These are phyloP conservation scores for Paradendryphiella salina DNA, from an alignment of 2,329 filamentous ascomycete genomes.

Conservation along the genomic window DNA sequence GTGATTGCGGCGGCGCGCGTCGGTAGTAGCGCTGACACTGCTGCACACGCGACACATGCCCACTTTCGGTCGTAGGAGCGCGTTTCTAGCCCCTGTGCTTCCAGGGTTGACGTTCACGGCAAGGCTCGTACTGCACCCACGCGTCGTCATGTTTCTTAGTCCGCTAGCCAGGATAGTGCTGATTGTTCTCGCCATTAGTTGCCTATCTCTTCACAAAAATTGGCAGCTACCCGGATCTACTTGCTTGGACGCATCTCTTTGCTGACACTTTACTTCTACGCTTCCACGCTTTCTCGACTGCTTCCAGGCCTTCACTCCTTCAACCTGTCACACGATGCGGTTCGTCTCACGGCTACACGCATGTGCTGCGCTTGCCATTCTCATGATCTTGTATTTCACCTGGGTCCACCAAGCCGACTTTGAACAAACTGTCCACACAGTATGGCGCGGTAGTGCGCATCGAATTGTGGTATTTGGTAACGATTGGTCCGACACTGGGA, in stretches of 20 bases:
- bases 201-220: conserved; percentile 20
- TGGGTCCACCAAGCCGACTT: conserved; percentile 38
- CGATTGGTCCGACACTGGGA: conserved; percentile 47
- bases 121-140: conserved; percentile 6
- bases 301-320: background rate
- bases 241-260: conserved; percentile 1
- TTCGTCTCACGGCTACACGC: conserved; percentile 38
- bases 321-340: conserved; percentile 28
- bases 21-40: background rate
- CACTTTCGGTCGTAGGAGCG: conserved; percentile 16
- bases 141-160: conserved; percentile 31
- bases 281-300: background rate
- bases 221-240: conserved; percentile 16
- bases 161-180: conserved; percentile 21
- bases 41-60: conserved; percentile 22
- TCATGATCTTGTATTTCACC: conserved; percentile 37
- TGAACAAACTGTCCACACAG: conserved; percentile 32
- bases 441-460: conserved; percentile 34
- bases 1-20: background rate
- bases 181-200: conserved; percentile 7
- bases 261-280: background rate
- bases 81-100: conserved; percentile 6
- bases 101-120: conserved; percentile 2
- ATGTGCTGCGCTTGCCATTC: conserved; percentile 28
- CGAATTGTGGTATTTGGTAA: conserved; percentile 47